These are phyloP conservation scores for Hypoxylon rubiginosum DNA, from an alignment of 2,329 filamentous ascomycete species.

Conservation along the genomic window DNA sequence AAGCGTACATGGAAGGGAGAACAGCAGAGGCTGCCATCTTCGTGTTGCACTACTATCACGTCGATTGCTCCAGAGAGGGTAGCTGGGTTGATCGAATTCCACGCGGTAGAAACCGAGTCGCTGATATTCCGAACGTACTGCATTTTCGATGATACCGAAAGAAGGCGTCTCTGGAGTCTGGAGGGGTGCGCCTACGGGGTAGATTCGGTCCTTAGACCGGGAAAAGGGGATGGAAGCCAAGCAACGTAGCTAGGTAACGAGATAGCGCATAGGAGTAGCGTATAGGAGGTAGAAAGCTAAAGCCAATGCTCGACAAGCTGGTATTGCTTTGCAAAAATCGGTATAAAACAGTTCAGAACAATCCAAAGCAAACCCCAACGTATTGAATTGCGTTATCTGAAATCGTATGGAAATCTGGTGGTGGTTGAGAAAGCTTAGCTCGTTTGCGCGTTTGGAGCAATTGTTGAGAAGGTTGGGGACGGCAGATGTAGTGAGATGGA, in stretches of 20 bases:
- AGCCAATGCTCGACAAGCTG: slow-evolving; percentile 5
- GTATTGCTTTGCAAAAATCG: neutral
- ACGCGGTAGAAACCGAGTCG: slow-evolving; percentile 96
- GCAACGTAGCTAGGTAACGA: neutral
- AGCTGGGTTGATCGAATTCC: slow-evolving; percentile 99
- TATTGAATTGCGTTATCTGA: neutral
- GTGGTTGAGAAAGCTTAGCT: neutral
- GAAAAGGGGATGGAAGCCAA: slow-evolving; percentile 16
- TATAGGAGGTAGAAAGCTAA: neutral
- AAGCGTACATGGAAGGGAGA: slow-evolving; percentile 99
- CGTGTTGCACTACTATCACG: slow-evolving; percentile 97
- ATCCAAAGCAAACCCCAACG: slow-evolving; percentile 10
- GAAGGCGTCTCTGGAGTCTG: slow-evolving; percentile 3
- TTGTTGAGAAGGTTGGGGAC: slow-evolving; percentile 13
- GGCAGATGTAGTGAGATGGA: slow-evolving; percentile 13
- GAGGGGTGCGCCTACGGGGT: neutral
- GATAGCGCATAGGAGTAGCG: neutral
- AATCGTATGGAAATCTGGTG: neutral
- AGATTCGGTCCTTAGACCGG: slow-evolving; percentile 31
- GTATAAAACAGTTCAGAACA: neutral
- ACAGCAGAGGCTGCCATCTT: slow-evolving; percentile 89
- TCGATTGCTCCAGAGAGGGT: slow-evolving; percentile 98
- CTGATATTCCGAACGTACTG: slow-evolving; percentile 98
- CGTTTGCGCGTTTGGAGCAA: slow-evolving; percentile 13
- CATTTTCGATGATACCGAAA: slow-evolving; percentile 68